Evolutionary conservation across 495 filamentous ascomycete species (phyloP), one percentile per base, ranked within the genome.

Genomic region (Alectoria sarmentosa): DNA sequence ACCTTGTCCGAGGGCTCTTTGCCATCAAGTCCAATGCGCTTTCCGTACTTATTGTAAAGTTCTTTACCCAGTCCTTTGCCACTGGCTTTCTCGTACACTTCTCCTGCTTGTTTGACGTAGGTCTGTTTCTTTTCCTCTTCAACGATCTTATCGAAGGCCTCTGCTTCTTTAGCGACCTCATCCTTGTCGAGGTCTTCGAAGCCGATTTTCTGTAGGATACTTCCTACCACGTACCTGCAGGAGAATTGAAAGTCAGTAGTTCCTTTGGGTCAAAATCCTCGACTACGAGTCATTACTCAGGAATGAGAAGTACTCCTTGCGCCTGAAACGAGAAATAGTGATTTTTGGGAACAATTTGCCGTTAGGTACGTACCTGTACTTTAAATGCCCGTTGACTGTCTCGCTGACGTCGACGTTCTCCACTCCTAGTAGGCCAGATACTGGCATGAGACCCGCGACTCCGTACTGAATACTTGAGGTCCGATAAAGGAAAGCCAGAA

Each of bases 391-490:
- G 60, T 79, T 83, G 41, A 93, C 85, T 38, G 84, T 80, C 15
- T 87, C 83, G 65, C 82, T 89, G n/a, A 90, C 80, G 70, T 95
- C 80, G 9, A 92, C 67, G 63, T 92, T 93, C 67, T 91, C 88
- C 1, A 94, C 84, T 0, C 85, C 86, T 1, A 85, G 79, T 28
- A 91, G 81, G 6, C 76, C 79, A 59, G 84, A 74, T 38, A 92
- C 82, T 21, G 79, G 73, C 71, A 91, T 84, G 30, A 95, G 74
- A 0, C 90, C 90, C 0, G 90, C 89, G 42, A 95, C 82, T 2
- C 90, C 90, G 37, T 86, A 79, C 69, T 92, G 89, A 37, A 92
- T 77, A 66, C 86, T 89, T 60, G 84, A 88, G 9, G 88, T 86
- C 10, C 90, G 84, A 70, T 94, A 93, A 21, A 92, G 76, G 68